Evolutionary conservation across 345 rosid species (phyloP), one percentile per base, ranked within the genome.

Genomic region (Salix koriyanagi): DNA sequence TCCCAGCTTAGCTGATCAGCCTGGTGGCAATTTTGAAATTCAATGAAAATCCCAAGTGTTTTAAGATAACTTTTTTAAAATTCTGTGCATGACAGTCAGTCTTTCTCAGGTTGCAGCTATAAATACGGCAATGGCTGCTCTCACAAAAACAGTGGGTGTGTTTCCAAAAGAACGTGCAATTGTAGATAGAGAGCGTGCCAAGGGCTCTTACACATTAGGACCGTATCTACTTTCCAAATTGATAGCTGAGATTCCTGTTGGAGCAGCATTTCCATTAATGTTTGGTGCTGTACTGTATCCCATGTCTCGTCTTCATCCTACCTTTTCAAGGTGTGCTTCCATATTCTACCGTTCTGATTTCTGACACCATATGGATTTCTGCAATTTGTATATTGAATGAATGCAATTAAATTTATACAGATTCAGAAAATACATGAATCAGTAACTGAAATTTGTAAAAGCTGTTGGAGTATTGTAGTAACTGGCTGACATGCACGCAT

Each of bases 41-140:
- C 52, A 19, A 75, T 32, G 30, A 66, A 76, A 41, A n/a, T 41
- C 10, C 56, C 36, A 14, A 46, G 15, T 46, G 16, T 46, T 2
- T 46, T 30, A 4, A 13, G n/a, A 15, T 26, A 48, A 36, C 4
- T 28, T 52, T 23, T 2, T 34, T 62, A 37, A 36, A 34, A 70
- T 65, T 60, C 32, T 69, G 52, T 69, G 36, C 12, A 5, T 80
- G 79, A 76, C 73, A 71, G 19, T 74, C 75, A 37, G 72, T 72
- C 54, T 65, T n/a, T 78, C 72, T 75, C 85, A 96, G 98, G 97
- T 96, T 65, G 91, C 96, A 48, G 99, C 98, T 72, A 93, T 96
- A 86, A 96, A 93, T 86, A 96, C 99, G 10, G 99, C 98, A 62
- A 96, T 96, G 99, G 98, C 98, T 86, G 98, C 99, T 84, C 97